Base-by-base conservation (phyloP, 306 rosid species). In the Acacia crassicarpa region DNA sequence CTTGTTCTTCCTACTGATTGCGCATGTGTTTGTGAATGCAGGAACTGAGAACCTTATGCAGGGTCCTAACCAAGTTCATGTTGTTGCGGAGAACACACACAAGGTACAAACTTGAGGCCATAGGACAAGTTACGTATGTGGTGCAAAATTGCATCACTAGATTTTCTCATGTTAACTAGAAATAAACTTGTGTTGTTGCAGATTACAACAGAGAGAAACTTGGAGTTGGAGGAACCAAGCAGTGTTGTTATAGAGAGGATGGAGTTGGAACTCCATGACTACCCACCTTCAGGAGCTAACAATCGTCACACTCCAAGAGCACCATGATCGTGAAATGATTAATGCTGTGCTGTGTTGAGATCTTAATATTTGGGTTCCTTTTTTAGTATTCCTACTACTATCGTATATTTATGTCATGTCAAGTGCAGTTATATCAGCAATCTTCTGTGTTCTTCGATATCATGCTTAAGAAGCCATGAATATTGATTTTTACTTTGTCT, bases 231-330 rank as follows among this genome's bases (percentile, higher is more conserved):
- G 46, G 85, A 78, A 44, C 41, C 77, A 80, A 62, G 30, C 25
- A 30, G 35, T 10, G 5, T 19, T 5, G 27, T 70, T 9, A 72
- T 40, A 35, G 90, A 81, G 80, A 90, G 92, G 67, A 84, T 90
- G 94, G 88, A 45, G 58, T 45, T 88, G 78, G 94, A 83, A 77
- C 88, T 92, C 8, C 82, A 90, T 79, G 97, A 92, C 77, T 92
- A 92, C 65, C 90, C 94, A 9, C 91, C 94, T 69, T 87, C 92
- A 0, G 94, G 94, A 11, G 89, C 97, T 51, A 92, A 90, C 77
- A 84, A 87, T 79, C 94, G 97, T 69, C 97, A 92, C 86, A 92
- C 92, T 79, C 97, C 97, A 54, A 85, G 58, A 80, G 81, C 92
- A 45, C 85, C 94, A 61, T 79, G 58, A 71, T 71, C 35, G 80